Evolutionary conservation across 2,329 filamentous ascomycete genomes (phyloP).

Genomic region (Hirsutella thompsonii): DNA sequence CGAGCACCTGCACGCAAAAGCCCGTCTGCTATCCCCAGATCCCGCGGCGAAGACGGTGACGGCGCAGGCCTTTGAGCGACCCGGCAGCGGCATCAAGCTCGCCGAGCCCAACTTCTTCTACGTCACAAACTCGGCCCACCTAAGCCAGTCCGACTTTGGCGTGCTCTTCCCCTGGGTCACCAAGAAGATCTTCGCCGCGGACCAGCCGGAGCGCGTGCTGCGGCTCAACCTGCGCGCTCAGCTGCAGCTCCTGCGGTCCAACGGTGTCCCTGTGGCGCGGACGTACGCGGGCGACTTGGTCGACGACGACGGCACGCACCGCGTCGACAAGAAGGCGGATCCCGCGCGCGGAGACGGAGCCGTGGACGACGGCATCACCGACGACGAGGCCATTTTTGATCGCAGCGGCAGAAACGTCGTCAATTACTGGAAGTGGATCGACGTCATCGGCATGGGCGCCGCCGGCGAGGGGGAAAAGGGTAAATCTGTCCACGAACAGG

Average conservation of each 20-base stretch:
- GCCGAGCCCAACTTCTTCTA: conserved; percentile 60
- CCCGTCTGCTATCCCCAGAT: conserved; percentile 48
- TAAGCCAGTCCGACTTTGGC: conserved; percentile 75
- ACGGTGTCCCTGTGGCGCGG: conserved; percentile 32
- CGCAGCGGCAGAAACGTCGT: conserved; percentile 24
- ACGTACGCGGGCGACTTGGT: conserved; percentile 37
- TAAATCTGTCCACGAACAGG: conserved; percentile 17
- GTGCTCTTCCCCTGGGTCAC: conserved; percentile 65
- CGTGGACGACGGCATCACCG: conserved; percentile 24
- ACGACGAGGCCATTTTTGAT: conserved; percentile 40
- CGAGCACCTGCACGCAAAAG: conserved; percentile 57
- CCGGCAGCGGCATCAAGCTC: conserved; percentile 25
- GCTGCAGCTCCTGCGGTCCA: conserved; percentile 40
- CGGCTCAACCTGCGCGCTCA: conserved; percentile 46
- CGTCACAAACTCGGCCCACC: conserved; percentile 59
- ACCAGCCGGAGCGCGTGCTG: conserved; percentile 44
- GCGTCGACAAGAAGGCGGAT: conserved; percentile 22
- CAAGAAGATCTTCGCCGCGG: conserved; percentile 41
- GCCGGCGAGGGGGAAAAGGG: conserved; percentile 13
- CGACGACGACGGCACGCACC: conserved; percentile 36
- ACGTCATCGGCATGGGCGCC: conserved; percentile 35
- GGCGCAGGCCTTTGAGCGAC: conserved; percentile 26
- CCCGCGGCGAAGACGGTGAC: conserved; percentile 30
- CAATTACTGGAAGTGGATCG: conserved; percentile 38
- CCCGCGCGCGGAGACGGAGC: conserved; percentile 5